Base-by-base conservation (phyloP, 208 protist species). In the Angomonas deanei region DNA sequence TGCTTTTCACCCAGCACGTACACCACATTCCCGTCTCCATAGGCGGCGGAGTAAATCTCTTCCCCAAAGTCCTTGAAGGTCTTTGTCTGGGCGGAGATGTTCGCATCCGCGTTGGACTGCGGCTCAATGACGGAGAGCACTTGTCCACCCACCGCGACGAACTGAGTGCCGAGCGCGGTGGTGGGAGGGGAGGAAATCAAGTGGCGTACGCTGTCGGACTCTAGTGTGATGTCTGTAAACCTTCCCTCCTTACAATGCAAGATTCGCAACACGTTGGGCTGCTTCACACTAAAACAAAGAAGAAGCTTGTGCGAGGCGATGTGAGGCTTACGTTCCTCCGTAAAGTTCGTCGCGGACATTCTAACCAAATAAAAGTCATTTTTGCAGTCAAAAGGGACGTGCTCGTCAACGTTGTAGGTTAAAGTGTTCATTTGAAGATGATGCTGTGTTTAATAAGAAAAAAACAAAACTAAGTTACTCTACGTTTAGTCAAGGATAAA, bases 281-380 rank as follows among this genome's bases (percentile, higher is more conserved):
- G 72, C 66, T 92, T 92, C 61, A 84, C 76, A 30, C 80, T 91
- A 76, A 90, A 88, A 74, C 86, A 93, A 32, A 93, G 73, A 46
- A 91, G 64, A 32, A 74, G 74, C 42, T 82, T 77, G 65, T 90
- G 78, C 6, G 76, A 81, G 42, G 85, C 65, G 19, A 96, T 57
- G 26, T 87, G 47, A 31, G 86, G 78, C 24, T 68, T 74, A 19
- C 76, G 55, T 32, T 69, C 68, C 0, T 63, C 57, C 21, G 66
- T 78, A 61, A 84, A 93, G 38, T 77, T 70, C 10, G 67, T 72
- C 21, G 79, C 61, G 19, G 84, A 87, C 17, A 78, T 86, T 46
- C 88, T 88, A 42, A 80, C 87, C 27, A 96, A 73, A 6, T 78
- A 80, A 42, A 85, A 72, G 61, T 82, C 76, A n/a, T 75, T 65